Evolutionary conservation across 163 green algal species (phyloP), one percentile per base, ranked within the genome.

Genomic region (Prototheca wickerhamii): DNA sequence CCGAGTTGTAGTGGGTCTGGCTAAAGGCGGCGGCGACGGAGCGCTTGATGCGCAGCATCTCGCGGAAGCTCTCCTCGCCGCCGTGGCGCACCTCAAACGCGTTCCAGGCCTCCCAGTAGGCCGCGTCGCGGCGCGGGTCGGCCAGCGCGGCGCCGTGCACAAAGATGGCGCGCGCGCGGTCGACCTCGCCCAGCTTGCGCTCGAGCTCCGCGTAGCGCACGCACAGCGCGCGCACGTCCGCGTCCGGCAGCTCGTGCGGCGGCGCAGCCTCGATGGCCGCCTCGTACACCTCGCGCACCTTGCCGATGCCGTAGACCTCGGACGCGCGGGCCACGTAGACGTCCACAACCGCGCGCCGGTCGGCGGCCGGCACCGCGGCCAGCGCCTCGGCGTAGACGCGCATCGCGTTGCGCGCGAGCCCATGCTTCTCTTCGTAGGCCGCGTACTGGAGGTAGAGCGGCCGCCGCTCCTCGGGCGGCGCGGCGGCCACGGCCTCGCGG

Each of bases 11-110:
- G 70, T 95, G 86, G 44, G 81, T 81, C 71, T 91, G 76, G 55
- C 68, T 82, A 76, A 89, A 93, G 62, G 81, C 80, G 17, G 88
- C 86, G 2, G 89, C 86, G 28, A 91, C 88, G 25, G 73, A 90
- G 63, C 93, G 79, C 75, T 94, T 94, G 70, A 98, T 94, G 30
- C 93, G 85, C 72, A 97, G 83, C 93, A 99, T 99, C 73, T 99
- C 93, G 44, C 83, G 72, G 65, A 88, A 88, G 46, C 85, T 91
- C 63, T 89, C 85, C 72, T 95, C 86, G 61, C 87, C 84, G 25
- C 79, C 82, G 58, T 90, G 74, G 35, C 69, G 44, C 18, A 91
- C 78, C 82, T 97, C 86, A 67, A 96, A 91, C 23, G 75, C 63
- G 71, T 94, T 93, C 89, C 89, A 96, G 57, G 86, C 76, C 2